Evolutionary conservation across 345 rosid species (phyloP), one percentile per base, ranked within the genome.

Genomic region (Luvunga scandens): DNA sequence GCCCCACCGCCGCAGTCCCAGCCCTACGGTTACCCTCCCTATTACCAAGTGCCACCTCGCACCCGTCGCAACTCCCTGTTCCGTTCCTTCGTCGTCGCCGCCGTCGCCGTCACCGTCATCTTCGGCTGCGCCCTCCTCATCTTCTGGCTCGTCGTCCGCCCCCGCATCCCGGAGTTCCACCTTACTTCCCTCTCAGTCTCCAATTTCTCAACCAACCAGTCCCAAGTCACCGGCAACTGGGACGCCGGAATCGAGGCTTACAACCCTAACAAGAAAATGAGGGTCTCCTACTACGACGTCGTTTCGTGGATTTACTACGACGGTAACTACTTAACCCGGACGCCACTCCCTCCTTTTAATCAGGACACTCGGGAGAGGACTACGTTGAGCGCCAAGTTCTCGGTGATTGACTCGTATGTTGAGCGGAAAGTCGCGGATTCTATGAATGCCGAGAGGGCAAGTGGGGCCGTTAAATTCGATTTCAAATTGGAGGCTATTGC

Each of bases 231-330:
- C 61, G 97, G 88, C 25, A 80, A 71, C 13, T 92, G 96, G 98
- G 81, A 84, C 78, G 85, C 93, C 16, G 72, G 74, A 7, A 77
- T 89, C 75, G 88, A 63, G 48, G 85, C 88, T 53, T 76, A 73
- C 19, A 96, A 92, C 87, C 97, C 97, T 36, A 96, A 93, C 83
- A 92, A 95, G 66, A 92, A 91, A 87, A 75, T 90, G 83, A 75
- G 77, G 34, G 74, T 93, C 71, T 71, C 81, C 33, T 93, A 91
- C 84, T 73, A 80, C 42, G 56, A 64, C 21, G 19, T 90, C 16
- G 0, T 5, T 24, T 73, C 86, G 18, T 1, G 0, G 8, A 34
- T 96, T 25, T 34, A 0, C 34, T 84, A 85, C 84, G 9, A 72
- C 14, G 78, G 81, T 4, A 80, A 65, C 25, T 6, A 64, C n/a